A percentile compares a stretch with the other conserved stretches of the same genome.
These are phyloP conservation scores for Hanseniaspora lindneri DNA, from an alignment of 805 yeast species.

Conservation along the genomic window DNA sequence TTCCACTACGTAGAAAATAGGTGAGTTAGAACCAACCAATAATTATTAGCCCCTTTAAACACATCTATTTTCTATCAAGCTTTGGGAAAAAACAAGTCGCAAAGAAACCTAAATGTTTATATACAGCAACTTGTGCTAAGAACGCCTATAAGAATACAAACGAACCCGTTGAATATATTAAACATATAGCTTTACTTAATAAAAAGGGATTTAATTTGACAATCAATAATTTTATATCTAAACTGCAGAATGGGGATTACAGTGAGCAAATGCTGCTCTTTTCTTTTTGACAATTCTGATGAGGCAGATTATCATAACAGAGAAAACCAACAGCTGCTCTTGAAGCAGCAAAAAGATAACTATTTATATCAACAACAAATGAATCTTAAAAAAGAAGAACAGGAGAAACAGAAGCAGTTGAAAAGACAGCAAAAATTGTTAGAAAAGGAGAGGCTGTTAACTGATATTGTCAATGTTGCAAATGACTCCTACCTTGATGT, in stretches of 20 bases:
- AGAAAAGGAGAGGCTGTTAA: slow-evolving; percentile 12
- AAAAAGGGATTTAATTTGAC: no score
- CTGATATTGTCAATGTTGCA: slow-evolving; percentile 12
- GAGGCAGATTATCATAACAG: slow-evolving; percentile 12
- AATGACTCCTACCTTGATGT: slow-evolving; percentile 14
- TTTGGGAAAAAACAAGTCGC: no score
- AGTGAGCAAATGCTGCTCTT: slow-evolving; percentile 8
- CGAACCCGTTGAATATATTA: no score
- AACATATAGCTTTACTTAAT: no score
- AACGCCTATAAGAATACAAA: no score
- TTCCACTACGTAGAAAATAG: no score
- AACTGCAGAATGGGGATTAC: slow-evolving; percentile 13
- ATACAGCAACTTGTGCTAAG: no score
- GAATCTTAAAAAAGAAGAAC: neutral
- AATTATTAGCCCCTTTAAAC: no score
- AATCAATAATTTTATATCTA: no score
- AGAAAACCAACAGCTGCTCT: slow-evolving; percentile 15
- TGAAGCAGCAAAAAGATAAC: slow-evolving; percentile 9
- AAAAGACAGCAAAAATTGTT: slow-evolving; percentile 6
- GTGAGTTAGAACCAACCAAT: no score
- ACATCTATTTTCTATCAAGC: no score
- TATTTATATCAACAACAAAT: slow-evolving; percentile 8
- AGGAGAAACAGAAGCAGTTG: slow-evolving; percentile 4
- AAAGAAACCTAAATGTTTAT: no score
- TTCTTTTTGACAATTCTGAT: neutral